A percentile compares a stretch with the other conserved stretches of the same genome.
Conservation (phyloP, 129 eudicot genomes). For the Arctium minus region DNA sequence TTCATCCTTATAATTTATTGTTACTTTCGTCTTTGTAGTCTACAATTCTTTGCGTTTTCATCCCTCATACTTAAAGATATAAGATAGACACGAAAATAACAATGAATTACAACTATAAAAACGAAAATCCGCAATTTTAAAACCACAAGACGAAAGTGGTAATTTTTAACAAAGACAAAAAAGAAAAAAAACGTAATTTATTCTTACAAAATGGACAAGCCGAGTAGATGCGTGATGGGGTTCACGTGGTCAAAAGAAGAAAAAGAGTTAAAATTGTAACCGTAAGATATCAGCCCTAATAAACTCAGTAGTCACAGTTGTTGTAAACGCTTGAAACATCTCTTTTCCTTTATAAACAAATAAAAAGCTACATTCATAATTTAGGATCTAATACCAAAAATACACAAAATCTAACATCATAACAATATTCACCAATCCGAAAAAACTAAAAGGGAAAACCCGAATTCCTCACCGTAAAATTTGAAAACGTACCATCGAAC, state of each 20-base stretch:
- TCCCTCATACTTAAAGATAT: too few species aligned
- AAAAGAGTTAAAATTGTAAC: background rate
- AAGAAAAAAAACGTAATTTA: too few species aligned
- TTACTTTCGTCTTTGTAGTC: too few species aligned
- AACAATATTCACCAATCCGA: background rate
- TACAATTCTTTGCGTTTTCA: too few species aligned
- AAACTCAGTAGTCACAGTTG: too few species aligned
- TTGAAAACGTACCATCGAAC: background rate
- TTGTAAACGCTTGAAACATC: background rate
- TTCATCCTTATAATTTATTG: too few species aligned
- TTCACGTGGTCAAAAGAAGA: conserved; percentile 9
- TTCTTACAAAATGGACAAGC: background rate
- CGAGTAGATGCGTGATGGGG: background rate
- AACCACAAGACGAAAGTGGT: too few species aligned
- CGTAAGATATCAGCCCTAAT: too few species aligned
- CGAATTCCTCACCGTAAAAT: background rate
- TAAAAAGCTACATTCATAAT: background rate
- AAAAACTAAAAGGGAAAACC: background rate
- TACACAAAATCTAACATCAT: background rate
- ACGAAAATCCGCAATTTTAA: too few species aligned
- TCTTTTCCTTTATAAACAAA: background rate
- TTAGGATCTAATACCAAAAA: background rate
- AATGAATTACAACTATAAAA: too few species aligned
- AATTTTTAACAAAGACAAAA: too few species aligned
- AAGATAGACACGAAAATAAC: too few species aligned